Evolutionary conservation across 106 monocot species (phyloP).

Genomic region (Dendrobium officinale): DNA sequence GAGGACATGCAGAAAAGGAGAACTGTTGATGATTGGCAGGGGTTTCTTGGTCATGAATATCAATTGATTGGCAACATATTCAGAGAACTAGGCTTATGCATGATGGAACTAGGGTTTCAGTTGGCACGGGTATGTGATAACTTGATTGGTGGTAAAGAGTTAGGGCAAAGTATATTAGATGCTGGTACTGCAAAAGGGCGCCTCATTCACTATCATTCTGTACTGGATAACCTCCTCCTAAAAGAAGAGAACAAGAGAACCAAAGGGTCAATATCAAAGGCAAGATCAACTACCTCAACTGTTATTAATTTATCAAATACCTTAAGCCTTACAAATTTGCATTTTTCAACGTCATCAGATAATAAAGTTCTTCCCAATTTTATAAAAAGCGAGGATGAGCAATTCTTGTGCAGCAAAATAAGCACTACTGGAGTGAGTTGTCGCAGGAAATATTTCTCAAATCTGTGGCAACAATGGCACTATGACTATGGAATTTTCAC

Average conservation of each 20-base stretch:
- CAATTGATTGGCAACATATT: slow-evolving; percentile 47
- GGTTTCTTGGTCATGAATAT: slow-evolving; percentile 23
- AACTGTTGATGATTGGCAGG: not conserved
- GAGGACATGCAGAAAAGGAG: slow-evolving; percentile 9
- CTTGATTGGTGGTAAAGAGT: slow-evolving; percentile 37
- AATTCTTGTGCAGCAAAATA: not conserved
- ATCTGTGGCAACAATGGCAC: slow-evolving; percentile 97
- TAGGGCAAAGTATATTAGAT: slow-evolving; percentile 56
- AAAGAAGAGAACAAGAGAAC: slow-evolving; percentile 29
- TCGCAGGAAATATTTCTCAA: slow-evolving; percentile 14
- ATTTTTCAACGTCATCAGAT: slow-evolving; percentile 1
- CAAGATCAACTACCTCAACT: not conserved
- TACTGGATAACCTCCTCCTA: slow-evolving; percentile 40
- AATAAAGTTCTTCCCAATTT: not conserved
- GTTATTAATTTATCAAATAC: slow-evolving; percentile 1
- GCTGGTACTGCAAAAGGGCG: slow-evolving; percentile 76
- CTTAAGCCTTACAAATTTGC: not conserved
- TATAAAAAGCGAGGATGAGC: slow-evolving; percentile 3
- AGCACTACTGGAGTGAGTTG: slow-evolving; percentile 1
- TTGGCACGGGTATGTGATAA: slow-evolving; percentile 75
- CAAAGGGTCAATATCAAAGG: slow-evolving; percentile 16
- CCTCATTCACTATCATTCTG: slow-evolving; percentile 89
- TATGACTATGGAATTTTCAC: slow-evolving; percentile 98
- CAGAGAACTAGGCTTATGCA: slow-evolving; percentile 62
- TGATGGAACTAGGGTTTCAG: slow-evolving; percentile 81